Evolutionary conservation across 495 filamentous ascomycete species (phyloP).

Genomic region (Neurospora terricola): DNA sequence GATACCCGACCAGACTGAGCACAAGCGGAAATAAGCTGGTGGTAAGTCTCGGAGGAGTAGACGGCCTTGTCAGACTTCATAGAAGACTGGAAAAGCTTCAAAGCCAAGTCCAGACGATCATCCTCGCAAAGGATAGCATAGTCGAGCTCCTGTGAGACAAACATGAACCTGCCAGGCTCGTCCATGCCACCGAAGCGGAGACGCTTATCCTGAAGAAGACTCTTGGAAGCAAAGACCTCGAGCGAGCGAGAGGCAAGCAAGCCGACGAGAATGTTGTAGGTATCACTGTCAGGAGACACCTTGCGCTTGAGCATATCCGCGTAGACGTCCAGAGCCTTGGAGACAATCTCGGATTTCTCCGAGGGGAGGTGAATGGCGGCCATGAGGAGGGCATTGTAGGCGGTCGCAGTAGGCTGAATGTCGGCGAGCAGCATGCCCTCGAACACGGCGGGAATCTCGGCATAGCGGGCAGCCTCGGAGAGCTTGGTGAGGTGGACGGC

Average conservation of each 20-base stretch:
- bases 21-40: slow-evolving; percentile 72
- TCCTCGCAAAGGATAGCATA: slow-evolving; percentile 75
- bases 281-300: slow-evolving; percentile 69
- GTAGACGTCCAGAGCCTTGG: slow-evolving; percentile 89
- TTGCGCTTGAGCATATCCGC: slow-evolving; percentile 87
- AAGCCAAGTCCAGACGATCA: slow-evolving; percentile 68
- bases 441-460: slow-evolving; percentile 82
- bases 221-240: slow-evolving; percentile 59
- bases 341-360: slow-evolving; percentile 66
- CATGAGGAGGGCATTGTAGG: slow-evolving; percentile 82
- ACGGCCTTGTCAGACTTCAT: slow-evolving; percentile 49
- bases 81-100: slow-evolving; percentile 75
- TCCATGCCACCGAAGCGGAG: slow-evolving; percentile 76
- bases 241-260: slow-evolving; percentile 70
- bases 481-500: slow-evolving; percentile 68
- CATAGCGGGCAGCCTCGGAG: slow-evolving; percentile 54
- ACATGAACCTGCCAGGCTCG: slow-evolving; percentile 80
- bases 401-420: slow-evolving; percentile 64
- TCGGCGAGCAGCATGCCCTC: slow-evolving; percentile 72
- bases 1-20: slow-evolving; percentile 65
- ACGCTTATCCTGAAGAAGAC: slow-evolving; percentile 62
- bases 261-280: slow-evolving; percentile 77
- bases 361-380: slow-evolving; percentile 68
- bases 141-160: slow-evolving; percentile 76
- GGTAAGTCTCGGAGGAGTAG: slow-evolving; percentile 60